Percentiles rank a stretch among this genome's conserved stretches.
Conservation (phyloP, 192 early-diverging fungal genomes). For the Coemansia sp. region DNA sequence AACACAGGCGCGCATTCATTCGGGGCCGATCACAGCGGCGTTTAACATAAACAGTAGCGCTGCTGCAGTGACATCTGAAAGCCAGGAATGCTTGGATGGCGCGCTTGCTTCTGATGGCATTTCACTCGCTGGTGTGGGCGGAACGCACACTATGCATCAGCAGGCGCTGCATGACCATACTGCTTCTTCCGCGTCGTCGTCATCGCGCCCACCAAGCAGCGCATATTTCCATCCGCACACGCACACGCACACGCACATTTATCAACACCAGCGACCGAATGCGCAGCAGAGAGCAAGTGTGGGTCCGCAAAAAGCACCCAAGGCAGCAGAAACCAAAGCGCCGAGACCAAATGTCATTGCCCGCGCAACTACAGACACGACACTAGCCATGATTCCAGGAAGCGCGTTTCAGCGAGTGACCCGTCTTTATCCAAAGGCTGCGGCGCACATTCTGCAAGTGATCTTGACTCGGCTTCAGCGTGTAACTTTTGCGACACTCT, state of each 20-base stretch:
- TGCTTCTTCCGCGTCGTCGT: neutral
- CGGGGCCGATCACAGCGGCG: neutral
- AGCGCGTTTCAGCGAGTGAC: conserved; percentile 88
- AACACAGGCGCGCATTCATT: too few relatives aligned
- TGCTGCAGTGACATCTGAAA: conserved; percentile 5
- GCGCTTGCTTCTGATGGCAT: neutral
- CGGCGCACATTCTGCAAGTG: conserved; percentile 93
- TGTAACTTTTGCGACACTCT: conserved; percentile 88
- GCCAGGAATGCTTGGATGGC: neutral
- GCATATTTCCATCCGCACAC: neutral
- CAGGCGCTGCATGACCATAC: neutral
- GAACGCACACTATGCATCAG: neutral
- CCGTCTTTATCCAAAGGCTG: conserved; percentile 87
- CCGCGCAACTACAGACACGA: conserved; percentile 83
- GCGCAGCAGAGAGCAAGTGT: neutral
- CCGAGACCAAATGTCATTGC: conserved; percentile 78
- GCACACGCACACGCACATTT: neutral
- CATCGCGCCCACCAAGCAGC: conserved; percentile 4
- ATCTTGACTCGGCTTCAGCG: conserved; percentile 94
- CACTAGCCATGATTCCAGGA: conserved; percentile 90
- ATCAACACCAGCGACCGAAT: neutral
- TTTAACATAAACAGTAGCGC: neutral
- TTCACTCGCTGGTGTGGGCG: neutral
- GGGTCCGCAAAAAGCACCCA: neutral
- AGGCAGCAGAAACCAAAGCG: conserved; percentile 16